phyloP scores from a whole-genome alignment of 2,329 filamentous ascomycete genomes.

The Trichoderma simmonsii region DNA sequence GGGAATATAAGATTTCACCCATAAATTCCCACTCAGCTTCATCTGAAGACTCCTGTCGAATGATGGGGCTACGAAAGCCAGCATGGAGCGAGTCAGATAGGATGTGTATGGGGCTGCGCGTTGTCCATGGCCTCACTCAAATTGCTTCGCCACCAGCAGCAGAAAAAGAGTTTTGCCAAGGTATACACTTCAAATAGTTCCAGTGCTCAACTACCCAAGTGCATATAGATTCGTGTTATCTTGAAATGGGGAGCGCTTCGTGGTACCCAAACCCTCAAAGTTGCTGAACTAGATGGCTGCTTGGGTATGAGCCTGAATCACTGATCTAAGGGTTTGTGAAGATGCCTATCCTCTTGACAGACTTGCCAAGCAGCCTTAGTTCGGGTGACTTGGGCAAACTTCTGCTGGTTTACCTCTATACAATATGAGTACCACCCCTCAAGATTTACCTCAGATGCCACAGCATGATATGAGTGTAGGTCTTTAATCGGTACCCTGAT shows the following conservation, averaged over 20 bases:
- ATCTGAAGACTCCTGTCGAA: not conserved
- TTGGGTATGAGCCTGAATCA: not conserved
- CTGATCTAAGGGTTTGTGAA: not conserved
- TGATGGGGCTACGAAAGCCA: not conserved
- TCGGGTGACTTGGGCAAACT: too few relatives aligned
- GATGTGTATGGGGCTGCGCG: not conserved
- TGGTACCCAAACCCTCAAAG: not conserved
- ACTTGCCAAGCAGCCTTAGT: not conserved
- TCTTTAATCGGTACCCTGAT: not conserved
- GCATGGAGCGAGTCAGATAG: not conserved
- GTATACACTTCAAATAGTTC: not conserved
- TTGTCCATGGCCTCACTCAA: not conserved
- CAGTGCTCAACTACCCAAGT: not conserved
- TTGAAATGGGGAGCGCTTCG: not conserved
- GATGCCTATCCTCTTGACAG: not conserved
- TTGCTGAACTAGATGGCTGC: accelerated
- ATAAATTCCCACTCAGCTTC: not conserved
- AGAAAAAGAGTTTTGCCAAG: not conserved
- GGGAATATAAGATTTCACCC: not conserved
- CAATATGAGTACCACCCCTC: not conserved
- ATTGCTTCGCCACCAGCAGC: not conserved
- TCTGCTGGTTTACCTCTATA: too few relatives aligned
- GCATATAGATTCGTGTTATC: not conserved
- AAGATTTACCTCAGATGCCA: not conserved
- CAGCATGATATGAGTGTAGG: not conserved